Conservation (phyloP, 768 basidiomycete species). For the Auricularia sp. region DNA sequence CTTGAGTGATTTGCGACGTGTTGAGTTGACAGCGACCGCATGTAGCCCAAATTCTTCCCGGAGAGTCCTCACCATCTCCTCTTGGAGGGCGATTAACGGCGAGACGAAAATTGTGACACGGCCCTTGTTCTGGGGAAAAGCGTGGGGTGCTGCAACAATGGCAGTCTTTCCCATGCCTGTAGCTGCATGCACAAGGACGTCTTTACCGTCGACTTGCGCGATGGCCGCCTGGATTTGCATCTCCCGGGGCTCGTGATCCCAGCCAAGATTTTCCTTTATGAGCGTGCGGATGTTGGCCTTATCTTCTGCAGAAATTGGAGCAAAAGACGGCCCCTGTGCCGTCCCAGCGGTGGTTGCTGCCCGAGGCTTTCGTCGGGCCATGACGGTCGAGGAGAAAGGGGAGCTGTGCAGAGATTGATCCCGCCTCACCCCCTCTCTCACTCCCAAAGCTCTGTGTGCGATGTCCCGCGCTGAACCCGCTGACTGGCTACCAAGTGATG, state of each 20-base stretch:
- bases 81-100: constrained; percentile 29
- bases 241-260: constrained; percentile 12
- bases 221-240: constrained; percentile 23
- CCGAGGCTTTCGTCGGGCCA: no score
- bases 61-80: constrained; percentile 28
- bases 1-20: constrained; percentile 19
- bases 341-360: no score
- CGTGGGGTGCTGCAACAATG: constrained; percentile 30
- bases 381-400: no score
- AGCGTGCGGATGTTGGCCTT: constrained; percentile 5
- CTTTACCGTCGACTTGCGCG: constrained; percentile 21
- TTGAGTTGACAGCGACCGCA: constrained; percentile 24
- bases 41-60: constrained; percentile 19
- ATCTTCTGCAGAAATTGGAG: constrained; percentile 4
- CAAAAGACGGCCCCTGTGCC: not conserved
- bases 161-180: constrained; percentile 29
- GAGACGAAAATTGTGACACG: constrained; percentile 29
- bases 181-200: constrained; percentile 28
- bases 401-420: no score
- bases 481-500: no score
- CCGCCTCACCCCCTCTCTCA: no score
- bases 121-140: constrained; percentile 15
- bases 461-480: no score
- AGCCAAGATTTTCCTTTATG: constrained; percentile 15
- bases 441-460: no score